Evolutionary conservation across 2,329 filamentous ascomycete species (phyloP).

Genomic region (Aspergillus calidoustus): DNA sequence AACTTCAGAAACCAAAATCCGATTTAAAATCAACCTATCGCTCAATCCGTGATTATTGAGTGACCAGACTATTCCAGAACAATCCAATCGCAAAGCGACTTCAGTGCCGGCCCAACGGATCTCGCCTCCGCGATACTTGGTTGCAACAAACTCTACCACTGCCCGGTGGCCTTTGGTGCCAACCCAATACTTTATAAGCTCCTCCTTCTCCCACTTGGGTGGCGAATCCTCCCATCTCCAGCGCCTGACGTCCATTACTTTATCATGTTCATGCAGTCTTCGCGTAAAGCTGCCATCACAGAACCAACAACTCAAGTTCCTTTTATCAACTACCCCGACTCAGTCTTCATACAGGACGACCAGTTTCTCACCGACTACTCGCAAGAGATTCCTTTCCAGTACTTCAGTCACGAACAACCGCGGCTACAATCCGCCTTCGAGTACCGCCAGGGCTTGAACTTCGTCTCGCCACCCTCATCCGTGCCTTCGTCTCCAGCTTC

Average conservation of each 20-base stretch:
- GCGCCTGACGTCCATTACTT: conserved; percentile 32
- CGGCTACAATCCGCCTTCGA: conserved; percentile 41
- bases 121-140: conserved; percentile 27
- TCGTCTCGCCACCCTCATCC: conserved; percentile 44
- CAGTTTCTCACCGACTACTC: conserved; percentile 39
- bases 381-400: conserved; percentile 31
- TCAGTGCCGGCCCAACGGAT: conserved; percentile 26
- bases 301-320: conserved; percentile 35
- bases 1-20: neutral
- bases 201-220: conserved; percentile 21
- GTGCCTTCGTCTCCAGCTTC: conserved; percentile 41
- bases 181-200: conserved; percentile 29
- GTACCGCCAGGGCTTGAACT: conserved; percentile 34
- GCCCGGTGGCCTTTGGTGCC: conserved; percentile 27
- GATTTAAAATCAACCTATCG: conserved; percentile 5
- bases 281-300: conserved; percentile 48
- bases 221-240: conserved; percentile 33
- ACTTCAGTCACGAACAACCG: conserved; percentile 30
- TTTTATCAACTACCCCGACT: conserved; percentile 34
- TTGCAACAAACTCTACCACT: neutral
- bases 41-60: neutral
- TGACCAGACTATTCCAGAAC: conserved; percentile 12
- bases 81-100: neutral
- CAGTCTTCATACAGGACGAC: conserved; percentile 46
- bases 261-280: conserved; percentile 44